Evolutionary conservation across 345 rosid species (phyloP), one percentile per base, ranked within the genome.

Genomic region (Camelina sativa): DNA sequence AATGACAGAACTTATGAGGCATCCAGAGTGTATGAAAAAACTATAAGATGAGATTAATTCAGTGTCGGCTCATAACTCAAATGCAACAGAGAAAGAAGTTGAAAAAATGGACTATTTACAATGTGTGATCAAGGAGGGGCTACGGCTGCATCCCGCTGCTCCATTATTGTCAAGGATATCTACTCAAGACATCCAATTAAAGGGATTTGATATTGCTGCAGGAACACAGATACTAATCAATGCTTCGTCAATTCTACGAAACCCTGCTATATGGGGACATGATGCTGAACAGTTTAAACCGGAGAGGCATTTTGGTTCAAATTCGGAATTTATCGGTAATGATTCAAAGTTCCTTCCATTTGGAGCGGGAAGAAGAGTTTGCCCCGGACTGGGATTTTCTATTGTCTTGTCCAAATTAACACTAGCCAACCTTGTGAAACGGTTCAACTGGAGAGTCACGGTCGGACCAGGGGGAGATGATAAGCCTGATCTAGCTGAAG

Each of bases 261-360:
- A 82, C 34, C 65, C 74, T 34, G 67, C 62, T 13, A 71, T 30
- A 15, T 83, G 91, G 87, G 91, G 91, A 30, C 43, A 60, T 2
- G 85, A 85, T 19, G 82, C 83, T 2, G 60, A 72, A 22, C 80
- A 74, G 32, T 82, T 79, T 73, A 83, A 76, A 23, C 91, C 91
- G 0, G 65, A 56, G 30, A 79, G 87, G 41, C 64, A 54, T 43
- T 41, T 55, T 8, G 43, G 11, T 3, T 25, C 16, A 6, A 7
- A 8, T 7, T 22, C 28, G 23, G 73, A 69, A n/a, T 69, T 69
- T 53, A 16, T 8, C 0, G 56, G 56, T 51, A 51, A 2, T 51
- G 56, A 69, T 56, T 20, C 25, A 25, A 55, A 15, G 53, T 56
- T 22, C 16, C 8, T 57, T 54, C 73, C 65, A 6, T 69, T 69